Evolutionary conservation across 2,329 filamentous ascomycete species (phyloP), one percentile per base, ranked within the genome.

Genomic region (Trichoderma koningii): DNA sequence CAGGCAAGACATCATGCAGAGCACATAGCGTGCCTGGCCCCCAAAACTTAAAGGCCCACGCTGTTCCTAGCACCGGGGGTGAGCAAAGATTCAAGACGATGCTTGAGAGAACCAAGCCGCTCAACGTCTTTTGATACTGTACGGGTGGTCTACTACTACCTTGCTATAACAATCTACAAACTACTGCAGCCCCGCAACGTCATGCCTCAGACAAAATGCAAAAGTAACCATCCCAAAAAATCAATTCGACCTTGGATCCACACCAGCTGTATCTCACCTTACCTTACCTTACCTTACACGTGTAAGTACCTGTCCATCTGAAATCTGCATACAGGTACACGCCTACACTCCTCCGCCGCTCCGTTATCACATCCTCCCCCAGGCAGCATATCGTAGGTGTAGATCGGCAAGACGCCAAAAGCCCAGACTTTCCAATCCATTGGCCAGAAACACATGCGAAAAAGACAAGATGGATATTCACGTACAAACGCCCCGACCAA

Each of bases 371-470:
- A 34, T 3, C 21, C 12, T 5, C 23, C 23, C 21, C 21, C 9
- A 21, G 34, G 19, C n/a, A 14, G 51, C 51, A 19, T 44, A 48
- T 47, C 44, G 42, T 30, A 9, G 9, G 7, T 9, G 7, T 59
- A 48, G 55, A 59, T 59, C 55, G 55, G 53, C 59, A 55, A 34
- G 9, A 52, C 41, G 17, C 26, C 17, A n/a, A 52, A n/a, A 52
- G 28, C 30, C 50, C 21, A 15, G 26, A 52, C 17, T 34, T 12
- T 10, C 28, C 21, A 23, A 19, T 34, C 26, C 26, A 5, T 7
- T n/a, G 26, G 26, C 26, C 26, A 30, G n/a, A 52, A 51, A 30
- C 10, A 41, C 28, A 26, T n/a, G 26, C 26, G 19, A 42, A 26
- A 28, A 26, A 55, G 38, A 10, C 3, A 38, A 38, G 34, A 38